Evolutionary conservation across 257 asterid genomes (phyloP), one percentile per base, ranked within the genome.

Genomic region (Capsicum baccatum): DNA sequence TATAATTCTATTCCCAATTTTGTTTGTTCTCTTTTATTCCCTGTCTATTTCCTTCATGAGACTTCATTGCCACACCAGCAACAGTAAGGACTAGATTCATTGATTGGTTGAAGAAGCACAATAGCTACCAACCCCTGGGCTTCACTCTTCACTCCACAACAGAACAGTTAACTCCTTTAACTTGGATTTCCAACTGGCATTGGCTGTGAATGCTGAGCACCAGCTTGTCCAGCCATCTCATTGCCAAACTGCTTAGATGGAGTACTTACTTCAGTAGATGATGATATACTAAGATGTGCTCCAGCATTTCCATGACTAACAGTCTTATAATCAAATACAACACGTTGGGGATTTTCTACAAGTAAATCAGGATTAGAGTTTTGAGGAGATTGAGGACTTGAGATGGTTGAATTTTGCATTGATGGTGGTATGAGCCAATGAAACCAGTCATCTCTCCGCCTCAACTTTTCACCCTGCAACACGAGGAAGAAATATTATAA

Each of bases 391-490:
- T 81, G 93, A 78, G 93, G 91, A 82, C 92, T 91, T 50, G 92
- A 83, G 8, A 64, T 68, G 26, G 86, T 8, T 76, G 81, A n/a
- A 70, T 82, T 79, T 58, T 86, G 89, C 64, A 80, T 64, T 16
- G 86, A n/a, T 6, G 86, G 69, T 35, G 95, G 86, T 87, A 94
- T 86, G 83, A 94, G 82, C 97, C 98, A 94, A 79, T 84, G 89
- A 64, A 4, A 44, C 97, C 97, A 94, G 78, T 93, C 95, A 76
- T 60, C 84, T 79, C 90, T 90, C 80, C 91, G 83, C 85, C 98
- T 91, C 64, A 94, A 83, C 84, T 90, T 94, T 79, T 91, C 95
- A 33, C 94, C 95, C 98, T 93, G 86, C 84, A 83, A 86, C 39
- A 26, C 33, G 9, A 79, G 74, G 33, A 1, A 64, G 9, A 4